Percentiles rank a stretch among this genome's conserved stretches.
These are phyloP conservation scores for Botryosphaeria dothidea DNA, from an alignment of 2,329 filamentous ascomycete genomes.

Conservation along the genomic window DNA sequence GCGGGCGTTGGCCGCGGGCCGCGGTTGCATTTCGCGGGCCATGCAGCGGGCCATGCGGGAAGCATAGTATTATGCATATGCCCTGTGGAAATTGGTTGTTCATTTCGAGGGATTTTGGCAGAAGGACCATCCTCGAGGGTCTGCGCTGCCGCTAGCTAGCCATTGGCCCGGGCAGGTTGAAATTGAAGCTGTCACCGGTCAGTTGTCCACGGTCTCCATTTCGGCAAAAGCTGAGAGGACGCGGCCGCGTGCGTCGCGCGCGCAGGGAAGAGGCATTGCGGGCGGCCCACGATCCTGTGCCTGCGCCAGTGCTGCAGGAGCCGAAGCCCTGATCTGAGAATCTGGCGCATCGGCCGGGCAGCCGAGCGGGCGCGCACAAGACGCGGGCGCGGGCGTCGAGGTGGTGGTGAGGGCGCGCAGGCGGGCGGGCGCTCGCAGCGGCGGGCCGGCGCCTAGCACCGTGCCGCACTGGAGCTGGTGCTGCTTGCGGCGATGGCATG, in stretches of 20 bases:
- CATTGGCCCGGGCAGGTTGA: not conserved
- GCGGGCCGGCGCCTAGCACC: not conserved
- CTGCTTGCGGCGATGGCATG: not conserved
- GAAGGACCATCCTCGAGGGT: conserved; percentile 6
- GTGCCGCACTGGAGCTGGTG: not conserved
- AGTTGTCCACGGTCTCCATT: not conserved
- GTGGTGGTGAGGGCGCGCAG: conserved; percentile 11
- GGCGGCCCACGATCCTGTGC: not conserved
- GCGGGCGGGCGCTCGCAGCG: conserved; percentile 13
- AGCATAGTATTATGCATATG: conserved; percentile 12
- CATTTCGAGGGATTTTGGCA: conserved; percentile 16
- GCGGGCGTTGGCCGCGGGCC: not conserved
- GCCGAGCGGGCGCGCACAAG: conserved; percentile 4
- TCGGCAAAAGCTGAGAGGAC: not conserved
- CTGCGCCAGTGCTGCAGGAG: not conserved
- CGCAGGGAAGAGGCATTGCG: not conserved
- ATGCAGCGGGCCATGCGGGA: conserved; percentile 11
- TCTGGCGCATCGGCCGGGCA: not conserved
- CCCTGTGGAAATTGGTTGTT: conserved; percentile 16
- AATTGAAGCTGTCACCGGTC: conserved; percentile 1
- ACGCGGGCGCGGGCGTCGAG: conserved; percentile 2
- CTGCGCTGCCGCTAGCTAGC: not conserved
- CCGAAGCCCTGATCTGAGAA: not conserved
- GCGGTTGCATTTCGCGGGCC: not conserved
- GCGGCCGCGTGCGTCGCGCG: not conserved